Evolutionary conservation across 305 asterid genomes (phyloP).

Genomic region (Fraxinus ornus): DNA sequence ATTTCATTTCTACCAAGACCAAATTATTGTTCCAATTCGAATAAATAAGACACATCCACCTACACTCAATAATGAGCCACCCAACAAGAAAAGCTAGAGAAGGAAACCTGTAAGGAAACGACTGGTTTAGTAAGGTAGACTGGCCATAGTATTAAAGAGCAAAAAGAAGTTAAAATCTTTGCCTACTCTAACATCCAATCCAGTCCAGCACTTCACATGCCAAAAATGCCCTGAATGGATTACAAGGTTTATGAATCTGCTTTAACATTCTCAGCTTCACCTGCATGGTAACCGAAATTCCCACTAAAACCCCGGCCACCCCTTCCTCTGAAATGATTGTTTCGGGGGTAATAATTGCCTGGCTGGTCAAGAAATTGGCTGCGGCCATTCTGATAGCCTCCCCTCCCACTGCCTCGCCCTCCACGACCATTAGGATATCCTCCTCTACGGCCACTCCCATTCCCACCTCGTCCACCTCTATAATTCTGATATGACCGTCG

Average conservation of each 20-base stretch:
- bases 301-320: constrained; percentile 72
- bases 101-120: not conserved
- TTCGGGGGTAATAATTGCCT: constrained; percentile 45
- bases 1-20: constrained; percentile 18
- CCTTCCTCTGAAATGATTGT: constrained; percentile 54
- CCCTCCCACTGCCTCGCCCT: constrained; percentile 54
- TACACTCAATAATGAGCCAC: constrained; percentile 9
- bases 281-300: constrained; percentile 32
- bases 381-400: constrained; percentile 56
- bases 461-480: constrained; percentile 50
- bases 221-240: not conserved
- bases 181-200: not conserved
- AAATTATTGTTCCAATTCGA: no score
- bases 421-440: constrained; percentile 56
- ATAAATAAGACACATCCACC: no score
- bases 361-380: constrained; percentile 55
- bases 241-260: constrained; percentile 42
- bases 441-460: constrained; percentile 39
- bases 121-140: not conserved
- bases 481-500: constrained; percentile 44
- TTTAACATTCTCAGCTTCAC: constrained; percentile 33
- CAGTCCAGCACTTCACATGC: not conserved
- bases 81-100: not conserved
- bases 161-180: not conserved
- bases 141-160: not conserved